phyloP scores from a whole-genome alignment of 805 yeast genomes.

The Metschnikowia reukaufii region DNA sequence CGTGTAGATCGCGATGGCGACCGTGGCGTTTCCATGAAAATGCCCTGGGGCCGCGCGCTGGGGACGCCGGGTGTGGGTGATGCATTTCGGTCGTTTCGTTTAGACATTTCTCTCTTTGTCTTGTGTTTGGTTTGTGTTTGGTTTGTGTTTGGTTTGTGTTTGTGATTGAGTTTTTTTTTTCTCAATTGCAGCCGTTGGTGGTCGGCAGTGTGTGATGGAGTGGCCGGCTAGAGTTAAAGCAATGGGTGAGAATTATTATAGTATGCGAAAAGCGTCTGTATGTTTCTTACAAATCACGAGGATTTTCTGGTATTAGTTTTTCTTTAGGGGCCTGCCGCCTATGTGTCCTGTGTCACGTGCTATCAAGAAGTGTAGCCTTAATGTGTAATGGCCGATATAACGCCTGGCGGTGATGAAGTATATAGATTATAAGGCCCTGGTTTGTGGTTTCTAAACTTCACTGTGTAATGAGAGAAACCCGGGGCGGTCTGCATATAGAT shows the following conservation, averaged over 20 bases:
- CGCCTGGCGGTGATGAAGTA: background rate
- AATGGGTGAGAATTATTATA: too few relatives aligned
- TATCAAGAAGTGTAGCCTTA: too few relatives aligned
- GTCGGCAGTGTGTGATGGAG: too few relatives aligned
- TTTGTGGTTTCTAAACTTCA: slow-evolving; percentile 1
- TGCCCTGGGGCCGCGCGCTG: background rate
- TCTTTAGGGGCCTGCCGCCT: too few relatives aligned
- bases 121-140: background rate
- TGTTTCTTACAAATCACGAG: too few relatives aligned
- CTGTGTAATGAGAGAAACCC: background rate
- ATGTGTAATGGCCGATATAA: too few relatives aligned
- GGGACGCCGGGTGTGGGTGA: slow-evolving; percentile 7
- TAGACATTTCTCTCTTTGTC: too few relatives aligned
- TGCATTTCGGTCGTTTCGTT: slow-evolving; percentile 1
- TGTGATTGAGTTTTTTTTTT: background rate
- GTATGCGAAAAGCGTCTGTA: too few relatives aligned
- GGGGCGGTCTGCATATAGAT: background rate
- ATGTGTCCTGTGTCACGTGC: too few relatives aligned
- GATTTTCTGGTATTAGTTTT: too few relatives aligned
- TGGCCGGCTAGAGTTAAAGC: too few relatives aligned
- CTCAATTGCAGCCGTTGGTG: background rate
- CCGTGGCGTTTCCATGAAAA: slow-evolving; percentile 33
- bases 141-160: background rate
- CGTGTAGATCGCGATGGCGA: slow-evolving; percentile 45
- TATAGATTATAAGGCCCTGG: background rate